A percentile compares a stretch with the other conserved stretches of the same genome.
These are phyloP conservation scores for Loxodes magnus DNA, from an alignment of 73 alveolate species.

Conservation along the genomic window DNA sequence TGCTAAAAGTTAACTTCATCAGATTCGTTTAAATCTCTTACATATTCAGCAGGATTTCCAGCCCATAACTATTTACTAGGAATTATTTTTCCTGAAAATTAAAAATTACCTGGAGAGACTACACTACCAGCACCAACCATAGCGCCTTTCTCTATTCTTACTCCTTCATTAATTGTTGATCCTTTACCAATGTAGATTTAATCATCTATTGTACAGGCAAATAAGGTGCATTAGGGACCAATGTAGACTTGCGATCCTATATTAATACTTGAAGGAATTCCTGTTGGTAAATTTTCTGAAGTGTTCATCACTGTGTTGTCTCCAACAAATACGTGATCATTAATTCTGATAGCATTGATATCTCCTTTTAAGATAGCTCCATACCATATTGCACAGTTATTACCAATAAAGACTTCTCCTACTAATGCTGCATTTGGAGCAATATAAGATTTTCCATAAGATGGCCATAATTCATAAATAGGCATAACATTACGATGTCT, in stretches of 20 bases:
- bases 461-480: conserved; percentile 32
- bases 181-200: conserved; percentile 53
- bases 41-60: conserved; percentile 64
- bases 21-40: conserved; percentile 33
- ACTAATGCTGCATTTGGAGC: conserved; percentile 43
- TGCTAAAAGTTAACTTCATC: too few relatives aligned
- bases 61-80: conserved; percentile 85
- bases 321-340: conserved; percentile 49
- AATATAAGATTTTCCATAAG: conserved; percentile 25
- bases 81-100: conserved; percentile 72
- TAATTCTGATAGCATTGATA: conserved; percentile 29
- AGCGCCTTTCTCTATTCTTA: conserved; percentile 72
- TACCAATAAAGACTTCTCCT: conserved; percentile 39
- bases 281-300: conserved; percentile 62
- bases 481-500: conserved; percentile 35
- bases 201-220: conserved; percentile 59
- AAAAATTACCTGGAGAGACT: conserved; percentile 88
- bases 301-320: conserved; percentile 68
- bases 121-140: conserved; percentile 61
- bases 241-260: conserved; percentile 47
- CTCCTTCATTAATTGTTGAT: conserved; percentile 65
- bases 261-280: conserved; percentile 38
- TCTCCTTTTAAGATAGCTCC: conserved; percentile 45
- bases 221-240: conserved; percentile 53
- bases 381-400: conserved; percentile 37